phyloP scores from a whole-genome alignment of 352 stramenopile species.

The Pythium grandisporangium region DNA sequence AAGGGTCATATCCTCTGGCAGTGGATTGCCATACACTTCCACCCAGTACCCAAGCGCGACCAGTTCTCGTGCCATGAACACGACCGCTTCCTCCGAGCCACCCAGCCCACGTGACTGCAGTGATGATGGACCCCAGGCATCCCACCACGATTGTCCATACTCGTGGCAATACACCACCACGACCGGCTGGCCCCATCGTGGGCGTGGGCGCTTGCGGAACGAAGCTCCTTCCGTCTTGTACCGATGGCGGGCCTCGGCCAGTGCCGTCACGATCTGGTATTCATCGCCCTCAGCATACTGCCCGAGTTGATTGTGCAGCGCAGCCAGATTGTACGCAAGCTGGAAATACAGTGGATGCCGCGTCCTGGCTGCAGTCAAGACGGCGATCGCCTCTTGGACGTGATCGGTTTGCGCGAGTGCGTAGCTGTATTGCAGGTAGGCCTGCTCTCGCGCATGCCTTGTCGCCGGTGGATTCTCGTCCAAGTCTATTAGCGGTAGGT shows the following conservation, averaged over 20 bases:
- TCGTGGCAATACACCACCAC: slow-evolving; percentile 89
- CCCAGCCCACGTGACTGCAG: slow-evolving; percentile 61
- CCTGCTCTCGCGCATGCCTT: slow-evolving; percentile 18
- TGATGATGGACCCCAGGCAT: slow-evolving; percentile 76
- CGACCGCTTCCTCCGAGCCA: slow-evolving; percentile 88
- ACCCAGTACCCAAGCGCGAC: slow-evolving; percentile 76
- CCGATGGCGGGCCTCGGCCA: slow-evolving; percentile 19
- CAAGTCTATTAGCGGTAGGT: slow-evolving; percentile 1
- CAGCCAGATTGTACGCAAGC: slow-evolving; percentile 42
- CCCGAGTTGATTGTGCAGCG: slow-evolving; percentile 18
- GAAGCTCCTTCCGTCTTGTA: slow-evolving; percentile 15
- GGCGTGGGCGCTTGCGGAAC: slow-evolving; percentile 21
- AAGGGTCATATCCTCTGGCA: slow-evolving; percentile 28
- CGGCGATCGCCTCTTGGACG: slow-evolving; percentile 16
- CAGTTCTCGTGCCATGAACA: slow-evolving; percentile 80
- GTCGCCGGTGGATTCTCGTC: no score
- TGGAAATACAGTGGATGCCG: slow-evolving; percentile 25
- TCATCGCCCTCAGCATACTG: slow-evolving; percentile 22
- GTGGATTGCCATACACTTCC: slow-evolving; percentile 78
- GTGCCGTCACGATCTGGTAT: slow-evolving; percentile 18
- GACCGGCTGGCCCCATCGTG: slow-evolving; percentile 16
- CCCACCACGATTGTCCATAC: slow-evolving; percentile 88
- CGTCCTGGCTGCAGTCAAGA: slow-evolving; percentile 17
- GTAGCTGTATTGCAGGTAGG: slow-evolving; percentile 31
- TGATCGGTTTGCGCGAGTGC: slow-evolving; percentile 17